phyloP scores from a whole-genome alignment of 495 filamentous ascomycete species.

The Xanthoparmelia taractica region DNA sequence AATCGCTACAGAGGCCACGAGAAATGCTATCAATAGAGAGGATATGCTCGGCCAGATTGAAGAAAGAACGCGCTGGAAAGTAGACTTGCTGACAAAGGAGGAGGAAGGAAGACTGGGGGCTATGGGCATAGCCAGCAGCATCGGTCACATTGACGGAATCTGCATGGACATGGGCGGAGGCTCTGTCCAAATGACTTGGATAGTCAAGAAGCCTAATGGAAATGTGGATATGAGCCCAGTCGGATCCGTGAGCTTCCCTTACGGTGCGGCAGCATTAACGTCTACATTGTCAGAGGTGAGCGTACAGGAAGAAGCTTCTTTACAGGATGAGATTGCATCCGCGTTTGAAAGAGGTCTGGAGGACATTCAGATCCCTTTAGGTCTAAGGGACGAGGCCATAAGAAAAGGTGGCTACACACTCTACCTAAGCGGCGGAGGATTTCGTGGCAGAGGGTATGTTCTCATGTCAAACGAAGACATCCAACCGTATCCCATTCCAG shows the following conservation, averaged over 20 bases:
- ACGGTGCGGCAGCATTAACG: conserved; percentile 77
- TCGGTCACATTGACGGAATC: conserved; percentile 57
- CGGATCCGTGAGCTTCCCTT: conserved; percentile 56
- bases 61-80: conserved; percentile 51
- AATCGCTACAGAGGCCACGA: conserved; percentile 83
- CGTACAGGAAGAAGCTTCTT: conserved; percentile 34
- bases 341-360: conserved; percentile 56
- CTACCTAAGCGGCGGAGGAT: conserved; percentile 84
- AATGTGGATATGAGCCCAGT: conserved; percentile 42
- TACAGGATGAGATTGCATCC: conserved; percentile 49
- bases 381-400: conserved; percentile 38
- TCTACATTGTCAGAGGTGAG: conserved; percentile 44
- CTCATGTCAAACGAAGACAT: conserved; percentile 60
- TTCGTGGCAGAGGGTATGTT: conserved; percentile 83
- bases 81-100: conserved; percentile 66
- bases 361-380: conserved; percentile 47
- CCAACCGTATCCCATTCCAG: conserved; percentile 73
- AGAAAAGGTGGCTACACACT: conserved; percentile 55
- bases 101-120: conserved; percentile 80
- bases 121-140: conserved; percentile 73
- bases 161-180: conserved; percentile 89
- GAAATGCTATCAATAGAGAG: conserved; percentile 65
- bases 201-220: conserved; percentile 48
- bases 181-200: conserved; percentile 83
- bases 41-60: conserved; percentile 59